phyloP scores from a whole-genome alignment of 306 rosid species.

The Erythrophleum fordii region DNA sequence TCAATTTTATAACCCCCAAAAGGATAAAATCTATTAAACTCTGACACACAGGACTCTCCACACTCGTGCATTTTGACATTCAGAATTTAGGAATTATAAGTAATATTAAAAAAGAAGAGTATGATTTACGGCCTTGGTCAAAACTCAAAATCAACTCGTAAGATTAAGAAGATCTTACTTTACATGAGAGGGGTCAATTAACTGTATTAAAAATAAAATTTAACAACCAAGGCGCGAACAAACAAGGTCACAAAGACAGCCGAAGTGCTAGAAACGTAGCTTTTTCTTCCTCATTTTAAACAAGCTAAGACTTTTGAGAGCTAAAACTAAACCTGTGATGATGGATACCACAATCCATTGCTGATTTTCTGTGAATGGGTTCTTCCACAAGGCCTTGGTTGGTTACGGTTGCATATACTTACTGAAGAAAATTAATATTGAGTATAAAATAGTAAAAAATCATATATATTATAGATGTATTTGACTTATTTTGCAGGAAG shows the following conservation, averaged over 20 bases:
- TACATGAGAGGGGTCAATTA: slow-evolving; percentile 5
- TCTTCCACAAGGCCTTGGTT: slow-evolving; percentile 24
- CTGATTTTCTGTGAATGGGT: slow-evolving; percentile 28
- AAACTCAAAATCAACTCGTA: slow-evolving; percentile 35
- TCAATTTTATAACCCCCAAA: background rate
- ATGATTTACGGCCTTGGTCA: slow-evolving; percentile 36
- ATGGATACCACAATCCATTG: slow-evolving; percentile 37
- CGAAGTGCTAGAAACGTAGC: slow-evolving; percentile 6
- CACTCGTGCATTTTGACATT: background rate
- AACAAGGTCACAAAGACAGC: slow-evolving; percentile 44
- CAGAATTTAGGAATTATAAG: slow-evolving; percentile 9
- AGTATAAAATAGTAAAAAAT: slow-evolving; percentile 28
- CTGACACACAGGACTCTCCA: background rate
- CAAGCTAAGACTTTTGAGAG: slow-evolving; percentile 34
- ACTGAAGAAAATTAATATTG: slow-evolving; percentile 20
- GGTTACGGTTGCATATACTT: slow-evolving; percentile 34
- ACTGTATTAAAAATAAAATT: background rate
- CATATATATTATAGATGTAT: background rate
- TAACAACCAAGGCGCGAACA: slow-evolving; percentile 26
- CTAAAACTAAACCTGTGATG: background rate
- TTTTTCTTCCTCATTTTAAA: slow-evolving; percentile 68
- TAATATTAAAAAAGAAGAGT: background rate
- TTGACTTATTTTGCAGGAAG: slow-evolving; percentile 47
- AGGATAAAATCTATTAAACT: background rate
- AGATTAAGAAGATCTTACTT: background rate